Percentiles rank a stretch among this genome's conserved stretches.
Evolutionary conservation across 257 asterid genomes (phyloP).

Genomic region (Fraxinus excelsior): DNA sequence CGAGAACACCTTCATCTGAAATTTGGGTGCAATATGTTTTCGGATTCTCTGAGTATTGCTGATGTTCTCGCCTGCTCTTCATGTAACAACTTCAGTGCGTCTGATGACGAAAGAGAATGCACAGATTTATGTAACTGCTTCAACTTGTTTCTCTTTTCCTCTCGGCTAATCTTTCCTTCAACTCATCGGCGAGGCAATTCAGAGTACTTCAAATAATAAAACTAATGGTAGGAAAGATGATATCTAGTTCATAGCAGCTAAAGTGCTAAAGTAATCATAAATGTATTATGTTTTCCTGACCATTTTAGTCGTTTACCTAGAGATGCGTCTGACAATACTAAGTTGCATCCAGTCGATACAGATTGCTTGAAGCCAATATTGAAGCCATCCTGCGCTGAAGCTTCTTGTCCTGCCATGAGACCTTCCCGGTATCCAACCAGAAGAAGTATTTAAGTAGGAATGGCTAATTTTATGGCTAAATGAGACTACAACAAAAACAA

Average conservation of each 20-base stretch:
- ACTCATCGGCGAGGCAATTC: conserved; percentile 56
- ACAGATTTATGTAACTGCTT: conserved; percentile 53
- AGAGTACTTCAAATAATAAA: conserved; percentile 47
- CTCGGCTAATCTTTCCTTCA: conserved; percentile 64
- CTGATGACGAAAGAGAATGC: conserved; percentile 50
- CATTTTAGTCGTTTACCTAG: conserved; percentile 47
- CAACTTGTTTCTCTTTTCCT: conserved; percentile 57
- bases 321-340: conserved; percentile 74
- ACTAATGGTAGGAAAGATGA: background rate
- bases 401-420: conserved; percentile 78
- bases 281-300: background rate
- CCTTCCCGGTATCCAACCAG: conserved; percentile 99
- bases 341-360: conserved; percentile 57
- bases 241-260: too few relatives aligned
- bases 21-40: conserved; percentile 25
- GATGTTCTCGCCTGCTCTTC: conserved; percentile 41
- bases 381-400: conserved; percentile 85
- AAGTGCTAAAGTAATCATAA: background rate
- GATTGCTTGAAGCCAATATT: conserved; percentile 73
- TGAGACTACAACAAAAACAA: too few relatives aligned
- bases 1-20: conserved; percentile 30
- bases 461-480: background rate
- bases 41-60: conserved; percentile 25
- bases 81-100: conserved; percentile 54
- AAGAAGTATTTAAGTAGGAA: conserved; percentile 28